These are phyloP conservation scores for Kwoniella sp. DNA, from an alignment of 768 basidiomycete genomes.

Conservation along the genomic window DNA sequence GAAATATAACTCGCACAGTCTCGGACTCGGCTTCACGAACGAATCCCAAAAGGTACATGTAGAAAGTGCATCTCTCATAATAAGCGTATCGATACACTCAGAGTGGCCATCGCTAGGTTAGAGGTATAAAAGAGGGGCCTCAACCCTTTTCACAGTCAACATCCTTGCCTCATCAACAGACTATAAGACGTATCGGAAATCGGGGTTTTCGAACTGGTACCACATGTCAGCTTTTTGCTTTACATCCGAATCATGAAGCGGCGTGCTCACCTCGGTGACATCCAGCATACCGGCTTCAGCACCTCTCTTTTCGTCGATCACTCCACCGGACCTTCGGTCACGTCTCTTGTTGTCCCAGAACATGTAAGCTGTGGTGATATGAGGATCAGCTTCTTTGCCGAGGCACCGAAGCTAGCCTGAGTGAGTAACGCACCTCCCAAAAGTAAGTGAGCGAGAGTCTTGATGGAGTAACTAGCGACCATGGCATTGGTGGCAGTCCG, in stretches of 20 bases:
- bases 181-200: background rate
- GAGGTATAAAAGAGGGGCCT: no score
- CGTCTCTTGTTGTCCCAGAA: slow-evolving; percentile 51
- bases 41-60: no score
- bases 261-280: background rate
- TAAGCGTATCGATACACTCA: no score
- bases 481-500: slow-evolving; percentile 51
- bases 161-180: no score
- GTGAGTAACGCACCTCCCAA: slow-evolving; percentile 35
- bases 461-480: slow-evolving; percentile 43
- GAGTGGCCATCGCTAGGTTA: no score
- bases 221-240: background rate
- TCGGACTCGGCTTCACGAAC: no score
- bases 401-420: no score
- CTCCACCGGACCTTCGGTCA: slow-evolving; percentile 16
- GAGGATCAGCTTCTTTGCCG: background rate
- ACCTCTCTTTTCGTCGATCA: background rate
- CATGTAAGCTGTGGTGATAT: slow-evolving; percentile 41
- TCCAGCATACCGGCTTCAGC: background rate
- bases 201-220: background rate
- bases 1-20: no score
- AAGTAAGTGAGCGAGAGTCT: slow-evolving; percentile 38
- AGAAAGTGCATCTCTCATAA: no score
- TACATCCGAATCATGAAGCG: background rate
- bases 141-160: no score